phyloP scores from a whole-genome alignment of 2,329 filamentous ascomycete species.

The Fusarium oligoseptatum region DNA sequence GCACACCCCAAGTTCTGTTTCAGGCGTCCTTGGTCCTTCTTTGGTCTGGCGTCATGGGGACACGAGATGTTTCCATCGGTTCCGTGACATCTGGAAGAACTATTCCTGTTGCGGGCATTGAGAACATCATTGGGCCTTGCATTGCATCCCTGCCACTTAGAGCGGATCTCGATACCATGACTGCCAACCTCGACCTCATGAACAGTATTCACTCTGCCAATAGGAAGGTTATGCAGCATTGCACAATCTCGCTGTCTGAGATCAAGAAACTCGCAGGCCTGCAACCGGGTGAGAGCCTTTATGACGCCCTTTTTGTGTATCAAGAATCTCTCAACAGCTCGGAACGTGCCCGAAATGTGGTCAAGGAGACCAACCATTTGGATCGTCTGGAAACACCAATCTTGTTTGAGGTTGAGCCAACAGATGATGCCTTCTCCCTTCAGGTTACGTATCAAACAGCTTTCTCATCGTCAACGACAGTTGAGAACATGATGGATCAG shows the following conservation, averaged over 20 bases:
- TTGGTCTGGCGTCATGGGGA: constrained; percentile 73
- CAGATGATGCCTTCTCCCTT: constrained; percentile 55
- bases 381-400: constrained; percentile 84
- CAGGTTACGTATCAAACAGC: constrained; percentile 63
- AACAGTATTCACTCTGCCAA: constrained; percentile 74
- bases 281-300: constrained; percentile 70
- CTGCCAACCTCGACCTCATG: constrained; percentile 71
- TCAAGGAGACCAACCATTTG: constrained; percentile 70
- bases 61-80: constrained; percentile 78
- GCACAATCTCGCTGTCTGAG: constrained; percentile 73
- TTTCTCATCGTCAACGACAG: constrained; percentile 66
- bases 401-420: constrained; percentile 81
- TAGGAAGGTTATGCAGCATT: constrained; percentile 74
- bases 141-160: constrained; percentile 81
- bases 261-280: constrained; percentile 74
- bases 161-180: constrained; percentile 66
- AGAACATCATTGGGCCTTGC: constrained; percentile 83
- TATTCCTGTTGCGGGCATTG: constrained; percentile 76
- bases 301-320: constrained; percentile 86
- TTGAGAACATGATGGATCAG: constrained; percentile 70
- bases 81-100: constrained; percentile 87
- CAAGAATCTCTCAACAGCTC: constrained; percentile 75
- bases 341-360: constrained; percentile 46
- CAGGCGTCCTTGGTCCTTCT: constrained; percentile 79
- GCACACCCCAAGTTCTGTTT: constrained; percentile 79